A percentile compares a stretch with the other conserved stretches of the same genome.
phyloP scores from a whole-genome alignment of 352 stramenopile species.

The Achlya hypogyna region DNA sequence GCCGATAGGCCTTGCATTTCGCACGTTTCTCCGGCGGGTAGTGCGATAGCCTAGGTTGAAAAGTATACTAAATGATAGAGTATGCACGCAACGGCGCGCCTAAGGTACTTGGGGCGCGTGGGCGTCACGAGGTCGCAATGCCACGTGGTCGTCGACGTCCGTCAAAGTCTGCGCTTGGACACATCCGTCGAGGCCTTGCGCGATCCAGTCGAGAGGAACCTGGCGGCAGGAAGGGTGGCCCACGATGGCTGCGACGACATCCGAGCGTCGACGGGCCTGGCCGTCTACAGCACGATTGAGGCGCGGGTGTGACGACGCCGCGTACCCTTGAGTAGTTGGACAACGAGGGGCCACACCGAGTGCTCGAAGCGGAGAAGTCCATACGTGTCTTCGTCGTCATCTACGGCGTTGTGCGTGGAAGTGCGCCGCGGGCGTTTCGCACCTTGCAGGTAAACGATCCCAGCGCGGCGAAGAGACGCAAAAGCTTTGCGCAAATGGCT shows the following conservation, averaged over 20 bases:
- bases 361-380: not conserved
- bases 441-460: not conserved
- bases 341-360: not conserved
- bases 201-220: no score
- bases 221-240: no score
- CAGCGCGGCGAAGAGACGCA: not conserved
- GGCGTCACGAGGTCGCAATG: no score
- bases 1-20: not conserved
- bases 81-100: not conserved
- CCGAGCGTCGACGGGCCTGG: no score
- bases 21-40: no score
- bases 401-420: not conserved
- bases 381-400: not conserved
- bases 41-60: not conserved
- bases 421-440: not conserved
- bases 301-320: not conserved
- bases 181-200: not conserved
- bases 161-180: not conserved
- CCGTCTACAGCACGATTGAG: not conserved
- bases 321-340: not conserved
- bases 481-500: not conserved
- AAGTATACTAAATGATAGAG: not conserved
- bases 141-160: not conserved
- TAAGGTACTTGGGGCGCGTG: not conserved
- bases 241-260: no score